Evolutionary conservation across 2,329 filamentous ascomycete species (phyloP).

Genomic region (Ceratocystis diversiconidia): DNA sequence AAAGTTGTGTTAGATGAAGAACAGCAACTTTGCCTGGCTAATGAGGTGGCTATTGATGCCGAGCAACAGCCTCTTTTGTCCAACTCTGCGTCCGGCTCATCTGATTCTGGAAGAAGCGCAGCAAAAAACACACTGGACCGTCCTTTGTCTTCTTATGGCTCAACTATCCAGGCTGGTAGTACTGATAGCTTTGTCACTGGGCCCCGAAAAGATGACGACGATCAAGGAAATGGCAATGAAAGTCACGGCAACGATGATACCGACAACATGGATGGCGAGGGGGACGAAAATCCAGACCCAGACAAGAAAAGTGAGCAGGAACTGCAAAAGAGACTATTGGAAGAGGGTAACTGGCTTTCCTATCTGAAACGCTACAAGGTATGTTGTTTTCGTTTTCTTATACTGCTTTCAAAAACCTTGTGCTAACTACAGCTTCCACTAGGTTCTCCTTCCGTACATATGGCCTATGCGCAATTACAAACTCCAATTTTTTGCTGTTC

Average conservation of each 20-base stretch:
- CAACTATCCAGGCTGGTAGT: constrained; percentile 11
- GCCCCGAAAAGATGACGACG: constrained; percentile 5
- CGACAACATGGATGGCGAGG: constrained; percentile 28
- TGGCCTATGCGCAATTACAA: constrained; percentile 55
- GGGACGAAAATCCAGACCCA: constrained; percentile 34
- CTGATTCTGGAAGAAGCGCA: neutral
- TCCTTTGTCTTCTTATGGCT: constrained; percentile 9
- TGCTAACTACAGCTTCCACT: constrained; percentile 1
- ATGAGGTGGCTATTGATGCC: neutral
- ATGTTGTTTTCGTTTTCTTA: constrained; percentile 20
- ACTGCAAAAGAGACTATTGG: constrained; percentile 53
- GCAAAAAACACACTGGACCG: neutral
- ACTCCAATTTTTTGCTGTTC: constrained; percentile 52
- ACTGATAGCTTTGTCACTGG: constrained; percentile 9
- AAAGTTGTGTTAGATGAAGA: constrained; percentile 36
- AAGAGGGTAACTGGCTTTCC: constrained; percentile 61
- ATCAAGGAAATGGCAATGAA: neutral
- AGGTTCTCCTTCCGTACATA: constrained; percentile 65
- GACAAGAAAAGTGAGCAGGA: constrained; percentile 34
- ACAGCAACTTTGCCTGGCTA: constrained; percentile 41
- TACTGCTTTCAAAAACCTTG: neutral
- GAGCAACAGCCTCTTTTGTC: neutral
- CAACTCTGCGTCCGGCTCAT: neutral
- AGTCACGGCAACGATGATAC: neutral
- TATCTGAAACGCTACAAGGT: constrained; percentile 61